A percentile compares a stretch with the other conserved stretches of the same genome.
These are phyloP conservation scores for Wallacemonas sp. DNA, from an alignment of 208 protist species.

Conservation along the genomic window DNA sequence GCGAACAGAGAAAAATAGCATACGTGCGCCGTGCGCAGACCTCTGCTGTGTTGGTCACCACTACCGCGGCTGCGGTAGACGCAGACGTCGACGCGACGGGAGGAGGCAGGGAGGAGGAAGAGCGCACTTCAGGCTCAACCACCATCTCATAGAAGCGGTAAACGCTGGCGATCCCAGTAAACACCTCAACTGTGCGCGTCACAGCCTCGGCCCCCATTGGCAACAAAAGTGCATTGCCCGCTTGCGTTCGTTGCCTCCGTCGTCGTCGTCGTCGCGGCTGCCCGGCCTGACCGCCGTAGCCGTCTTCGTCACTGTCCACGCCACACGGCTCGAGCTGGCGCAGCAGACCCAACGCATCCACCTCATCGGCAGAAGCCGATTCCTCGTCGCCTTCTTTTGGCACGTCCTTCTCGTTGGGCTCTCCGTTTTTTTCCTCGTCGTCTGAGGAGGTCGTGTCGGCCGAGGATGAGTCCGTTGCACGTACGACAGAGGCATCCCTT, in stretches of 20 bases:
- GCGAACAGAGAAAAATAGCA: constrained; percentile 58
- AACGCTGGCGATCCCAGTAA: background rate
- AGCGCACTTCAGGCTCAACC: constrained; percentile 5
- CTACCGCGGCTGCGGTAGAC: background rate
- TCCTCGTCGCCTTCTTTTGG: background rate
- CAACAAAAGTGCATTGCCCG: background rate
- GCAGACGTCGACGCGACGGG: background rate
- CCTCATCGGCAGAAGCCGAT: background rate
- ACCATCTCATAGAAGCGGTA: constrained; percentile 7
- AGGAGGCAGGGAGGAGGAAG: too few species aligned
- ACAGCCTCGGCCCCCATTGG: background rate
- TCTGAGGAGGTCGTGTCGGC: background rate
- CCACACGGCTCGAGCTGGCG: constrained; percentile 2
- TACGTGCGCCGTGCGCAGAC: constrained; percentile 54
- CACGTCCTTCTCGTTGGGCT: background rate
- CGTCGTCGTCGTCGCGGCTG: background rate
- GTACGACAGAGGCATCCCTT: background rate
- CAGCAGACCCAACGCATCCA: background rate
- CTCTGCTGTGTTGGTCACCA: background rate
- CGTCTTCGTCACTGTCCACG: background rate
- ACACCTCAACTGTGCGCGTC: background rate
- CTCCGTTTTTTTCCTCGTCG: background rate
- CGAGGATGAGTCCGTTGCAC: background rate
- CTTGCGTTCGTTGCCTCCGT: background rate
- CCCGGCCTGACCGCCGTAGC: too few species aligned